These are phyloP conservation scores for Lactarius evosmus DNA, from an alignment of 768 basidiomycete genomes.

Conservation along the genomic window DNA sequence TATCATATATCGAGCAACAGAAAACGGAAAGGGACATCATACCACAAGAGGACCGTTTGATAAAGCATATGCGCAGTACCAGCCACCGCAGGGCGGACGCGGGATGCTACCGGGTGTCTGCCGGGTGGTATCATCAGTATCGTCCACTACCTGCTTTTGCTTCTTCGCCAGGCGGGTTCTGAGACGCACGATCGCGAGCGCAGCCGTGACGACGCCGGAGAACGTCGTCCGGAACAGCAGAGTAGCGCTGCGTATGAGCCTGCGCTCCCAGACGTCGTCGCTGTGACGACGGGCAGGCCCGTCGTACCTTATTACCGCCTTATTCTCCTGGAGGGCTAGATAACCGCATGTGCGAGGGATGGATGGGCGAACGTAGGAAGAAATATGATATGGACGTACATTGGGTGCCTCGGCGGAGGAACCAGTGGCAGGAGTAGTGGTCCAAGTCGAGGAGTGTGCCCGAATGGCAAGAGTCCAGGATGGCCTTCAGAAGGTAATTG, in stretches of 20 bases:
- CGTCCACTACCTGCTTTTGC: background rate
- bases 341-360: background rate
- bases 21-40: background rate
- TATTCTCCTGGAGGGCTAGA: background rate
- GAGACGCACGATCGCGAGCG: slow-evolving; percentile 8
- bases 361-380: background rate
- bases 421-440: slow-evolving; percentile 25
- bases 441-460: slow-evolving; percentile 28
- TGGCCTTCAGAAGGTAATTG: slow-evolving; percentile 19
- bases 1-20: background rate
- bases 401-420: background rate
- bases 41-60: slow-evolving; percentile 16
- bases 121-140: background rate
- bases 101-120: background rate
- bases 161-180: background rate
- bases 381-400: background rate
- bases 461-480: slow-evolving; percentile 30
- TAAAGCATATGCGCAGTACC: background rate
- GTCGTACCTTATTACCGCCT: background rate
- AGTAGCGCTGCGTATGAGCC: background rate
- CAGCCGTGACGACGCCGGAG: background rate
- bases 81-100: background rate
- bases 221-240: background rate
- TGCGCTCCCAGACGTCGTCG: background rate
- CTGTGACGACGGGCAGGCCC: slow-evolving; percentile 6